Conservation (phyloP, 441 rosid species). For the Capsella rubella region DNA sequence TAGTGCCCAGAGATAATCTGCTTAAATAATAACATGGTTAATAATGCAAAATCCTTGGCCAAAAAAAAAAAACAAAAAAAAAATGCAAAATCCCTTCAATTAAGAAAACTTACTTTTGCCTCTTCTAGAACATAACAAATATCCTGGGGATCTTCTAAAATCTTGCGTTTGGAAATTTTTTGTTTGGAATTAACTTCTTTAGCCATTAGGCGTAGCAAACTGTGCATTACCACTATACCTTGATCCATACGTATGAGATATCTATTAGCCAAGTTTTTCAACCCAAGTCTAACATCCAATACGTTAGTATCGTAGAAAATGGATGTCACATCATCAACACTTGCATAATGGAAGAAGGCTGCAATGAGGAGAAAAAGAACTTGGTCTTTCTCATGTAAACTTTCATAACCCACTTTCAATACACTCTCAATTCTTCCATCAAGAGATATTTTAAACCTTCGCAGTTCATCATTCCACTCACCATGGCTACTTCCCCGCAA, state of each 20-base stretch:
- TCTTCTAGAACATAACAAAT: not conserved
- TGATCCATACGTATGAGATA: not conserved
- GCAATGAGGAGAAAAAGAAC: slow-evolving; percentile 1
- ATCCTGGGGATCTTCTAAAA: not conserved
- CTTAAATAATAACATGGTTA: no score
- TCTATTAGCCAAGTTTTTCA: not conserved
- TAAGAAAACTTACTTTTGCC: not conserved
- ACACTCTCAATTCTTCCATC: slow-evolving; percentile 8
- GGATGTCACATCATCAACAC: slow-evolving; percentile 10
- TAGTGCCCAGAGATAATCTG: no score
- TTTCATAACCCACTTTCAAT: not conserved
- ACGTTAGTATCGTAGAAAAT: not conserved
- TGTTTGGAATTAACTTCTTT: not conserved
- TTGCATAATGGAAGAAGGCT: not conserved
- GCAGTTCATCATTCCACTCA: not conserved
- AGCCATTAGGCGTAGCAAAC: slow-evolving; percentile 40
- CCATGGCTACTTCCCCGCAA: not conserved
- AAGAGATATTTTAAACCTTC: not conserved
- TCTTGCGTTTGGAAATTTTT: not conserved
- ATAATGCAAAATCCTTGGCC: no score
- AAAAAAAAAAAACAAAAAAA: no score
- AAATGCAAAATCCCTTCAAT: not conserved
- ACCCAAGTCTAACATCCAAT: not conserved
- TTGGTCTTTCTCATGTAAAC: slow-evolving; percentile 10
- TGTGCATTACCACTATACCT: slow-evolving; percentile 33